phyloP scores from a whole-genome alignment of 768 basidiomycete species.

The Thelephora aurantiotincta region DNA sequence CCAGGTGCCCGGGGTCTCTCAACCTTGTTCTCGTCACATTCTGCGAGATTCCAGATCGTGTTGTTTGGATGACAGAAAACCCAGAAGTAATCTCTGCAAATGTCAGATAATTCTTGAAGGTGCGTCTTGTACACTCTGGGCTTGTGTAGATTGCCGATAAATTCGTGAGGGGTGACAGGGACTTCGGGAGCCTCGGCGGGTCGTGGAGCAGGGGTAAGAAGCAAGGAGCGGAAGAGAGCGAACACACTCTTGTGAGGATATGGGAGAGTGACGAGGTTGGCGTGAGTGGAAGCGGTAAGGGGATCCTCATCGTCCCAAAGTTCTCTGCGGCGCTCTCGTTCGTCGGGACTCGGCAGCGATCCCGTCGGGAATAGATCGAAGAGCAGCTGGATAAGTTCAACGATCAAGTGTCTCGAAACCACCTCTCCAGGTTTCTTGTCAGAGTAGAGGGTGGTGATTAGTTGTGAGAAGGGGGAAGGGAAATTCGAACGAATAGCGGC shows the following conservation, averaged over 20 bases:
- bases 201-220: conserved; percentile 61
- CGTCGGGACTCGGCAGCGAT: conserved; percentile 41
- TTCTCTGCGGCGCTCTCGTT: conserved; percentile 6
- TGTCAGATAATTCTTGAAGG: conserved; percentile 71
- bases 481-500: conserved; percentile 80
- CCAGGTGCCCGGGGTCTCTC: conserved; percentile 91
- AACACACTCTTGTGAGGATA: conserved; percentile 59
- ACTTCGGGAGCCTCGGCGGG: conserved; percentile 45
- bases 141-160: conserved; percentile 58
- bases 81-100: conserved; percentile 93
- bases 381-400: conserved; percentile 74
- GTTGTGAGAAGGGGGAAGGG: conserved; percentile 76
- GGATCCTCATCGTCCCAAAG: conserved; percentile 10
- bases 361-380: conserved; percentile 81
- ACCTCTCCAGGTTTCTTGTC: conserved; percentile 98
- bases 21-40: conserved; percentile 73
- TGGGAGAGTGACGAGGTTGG: conserved; percentile 51
- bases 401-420: conserved; percentile 76
- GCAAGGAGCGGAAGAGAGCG: conserved; percentile 57
- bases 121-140: conserved; percentile 72
- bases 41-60: conserved; percentile 72
- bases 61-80: conserved; percentile 95
- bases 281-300: conserved; percentile 20
- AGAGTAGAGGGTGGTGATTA: conserved; percentile 78
- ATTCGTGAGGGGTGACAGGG: conserved; percentile 62